Conservation (phyloP, 2,329 filamentous ascomycete species). For the Biscogniauxia marginata region DNA sequence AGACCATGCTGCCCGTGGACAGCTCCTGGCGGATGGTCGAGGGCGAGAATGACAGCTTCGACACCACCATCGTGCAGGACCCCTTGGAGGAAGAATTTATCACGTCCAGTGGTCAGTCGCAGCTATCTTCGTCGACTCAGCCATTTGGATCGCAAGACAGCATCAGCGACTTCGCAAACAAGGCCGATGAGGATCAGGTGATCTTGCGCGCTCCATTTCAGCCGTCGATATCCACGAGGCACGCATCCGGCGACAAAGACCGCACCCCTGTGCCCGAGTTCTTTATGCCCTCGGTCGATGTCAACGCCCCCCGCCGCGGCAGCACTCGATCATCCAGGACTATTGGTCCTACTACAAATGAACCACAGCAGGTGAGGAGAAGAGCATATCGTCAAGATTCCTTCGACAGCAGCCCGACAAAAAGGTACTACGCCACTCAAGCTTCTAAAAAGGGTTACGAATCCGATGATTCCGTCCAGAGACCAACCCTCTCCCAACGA, state of each 20-base stretch:
- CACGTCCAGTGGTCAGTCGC: constrained; percentile 47
- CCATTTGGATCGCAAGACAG: constrained; percentile 53
- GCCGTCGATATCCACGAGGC: constrained; percentile 40
- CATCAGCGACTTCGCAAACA: constrained; percentile 52
- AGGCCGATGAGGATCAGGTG: constrained; percentile 55
- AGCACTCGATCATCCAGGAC: constrained; percentile 37
- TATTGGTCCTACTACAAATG: constrained; percentile 30
- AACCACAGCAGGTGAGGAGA: constrained; percentile 28
- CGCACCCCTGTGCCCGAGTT: constrained; percentile 51
- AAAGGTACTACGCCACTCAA: constrained; percentile 9
- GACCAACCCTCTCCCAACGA: constrained; percentile 28
- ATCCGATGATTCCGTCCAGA: constrained; percentile 11
- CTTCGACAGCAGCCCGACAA: constrained; percentile 19
- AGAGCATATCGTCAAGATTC: constrained; percentile 24
- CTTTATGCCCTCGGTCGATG: constrained; percentile 50
- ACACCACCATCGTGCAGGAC: constrained; percentile 51
- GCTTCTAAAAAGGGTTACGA: constrained; percentile 3
- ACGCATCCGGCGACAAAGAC: constrained; percentile 30
- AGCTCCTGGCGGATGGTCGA: constrained; percentile 61
- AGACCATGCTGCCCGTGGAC: constrained; percentile 41
- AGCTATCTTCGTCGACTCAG: constrained; percentile 43
- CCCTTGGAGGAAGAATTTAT: constrained; percentile 41
- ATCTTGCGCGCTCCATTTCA: constrained; percentile 55
- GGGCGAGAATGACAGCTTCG: constrained; percentile 59
- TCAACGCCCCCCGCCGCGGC: constrained; percentile 38